Evolutionary conservation across 1,284 basidiomycete genomes (phyloP), one percentile per base, ranked within the genome.

Genomic region (Ganoderma lucidum): DNA sequence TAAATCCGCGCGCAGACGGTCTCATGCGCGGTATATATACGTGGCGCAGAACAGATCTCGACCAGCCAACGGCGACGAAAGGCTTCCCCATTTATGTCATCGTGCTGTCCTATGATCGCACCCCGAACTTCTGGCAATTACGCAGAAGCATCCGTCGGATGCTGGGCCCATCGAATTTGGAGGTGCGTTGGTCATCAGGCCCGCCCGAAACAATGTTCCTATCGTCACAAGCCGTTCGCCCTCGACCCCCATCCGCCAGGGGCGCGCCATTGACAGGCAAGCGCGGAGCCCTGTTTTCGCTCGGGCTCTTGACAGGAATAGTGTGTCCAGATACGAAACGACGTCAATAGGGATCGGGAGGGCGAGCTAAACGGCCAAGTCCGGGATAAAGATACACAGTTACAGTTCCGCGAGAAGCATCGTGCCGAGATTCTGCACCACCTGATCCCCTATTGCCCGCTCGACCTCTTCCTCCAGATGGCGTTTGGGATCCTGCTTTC

Each of bases 381-480:
- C 68, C 72, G 72, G 72, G 68, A 71, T 71, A 70, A 70, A 60
- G 70, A 73, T 71, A 71, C 64, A 68, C 32, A 59, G 62, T 79
- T 84, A 89, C 70, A 97, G 83, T 85, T 97, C 96, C 67, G 95
- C 94, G 72, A 97, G 85, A 69, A 97, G 85, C 90, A 96, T 96
- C 75, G 95, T 96, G 35, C 94, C 96, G 73, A 97, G 81, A 78
- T 94, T 96, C 83, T 98, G 96, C 51, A 96, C 93, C 70, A 98
- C 96, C 82, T 98, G 96, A 81, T 97, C 92, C 19, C 95, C 96
- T 90, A 99, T 97, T 1, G 95, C 95, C 81, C 93, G 94, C 83
- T 98, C 96, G n/a, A 97, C 97, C 39, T 94, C 93, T 82, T 98
- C 97, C 78, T 97, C 96, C 73, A 99, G 81, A 85, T 99, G 96